Evolutionary conservation across 768 basidiomycete species (phyloP), one percentile per base, ranked within the genome.

Genomic region (Leucosporidium scottii): DNA sequence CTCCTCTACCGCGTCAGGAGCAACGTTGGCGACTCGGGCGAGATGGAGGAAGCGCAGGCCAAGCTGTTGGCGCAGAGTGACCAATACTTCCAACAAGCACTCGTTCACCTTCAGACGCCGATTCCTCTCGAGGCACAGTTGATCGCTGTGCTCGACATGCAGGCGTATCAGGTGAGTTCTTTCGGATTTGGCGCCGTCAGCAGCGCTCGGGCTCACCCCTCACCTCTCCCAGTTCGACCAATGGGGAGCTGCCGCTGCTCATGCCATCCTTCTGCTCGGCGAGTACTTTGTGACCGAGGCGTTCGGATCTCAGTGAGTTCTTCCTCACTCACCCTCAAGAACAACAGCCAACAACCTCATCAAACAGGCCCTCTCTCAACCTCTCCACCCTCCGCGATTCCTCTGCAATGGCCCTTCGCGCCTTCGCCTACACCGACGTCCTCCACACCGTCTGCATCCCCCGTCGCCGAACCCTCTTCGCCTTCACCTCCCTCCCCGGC

Each of bases 241-340:
- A 34, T 70, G 48, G n/a, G 69, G 69, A 2, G 69, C 69, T 0
- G 69, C 65, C 0, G 69, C 69, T 0, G 44, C 69, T 5, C 66
- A 66, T 48, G 69, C 69, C 17, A 66, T 70, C 18, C 31, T 70
- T 0, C 62, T 70, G 0, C 64, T 70, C 30, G 61, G 59, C 44
- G 69, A 70, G 36, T 63, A 60, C 65, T 70, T 66, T 17, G 59
- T 70, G 10, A 53, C 65, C 57, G 68, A 70, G 55, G 65, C 58
- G 27, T 60, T 47, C 47, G 39, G 6, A 31, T 49, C 49, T 57
- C 64, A 18, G 65, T 66, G 36, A 83, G 84, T 28, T 92, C 34
- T 92, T 77, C 91, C 93, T 5, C 85, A 90, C 5, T 85, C 87
- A 0, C 87, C 88, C 50, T 93, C 93, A 0, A 88, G 87, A 74